Evolutionary conservation across 495 filamentous ascomycete genomes (phyloP).

Genomic region (Aspergillus diversus): DNA sequence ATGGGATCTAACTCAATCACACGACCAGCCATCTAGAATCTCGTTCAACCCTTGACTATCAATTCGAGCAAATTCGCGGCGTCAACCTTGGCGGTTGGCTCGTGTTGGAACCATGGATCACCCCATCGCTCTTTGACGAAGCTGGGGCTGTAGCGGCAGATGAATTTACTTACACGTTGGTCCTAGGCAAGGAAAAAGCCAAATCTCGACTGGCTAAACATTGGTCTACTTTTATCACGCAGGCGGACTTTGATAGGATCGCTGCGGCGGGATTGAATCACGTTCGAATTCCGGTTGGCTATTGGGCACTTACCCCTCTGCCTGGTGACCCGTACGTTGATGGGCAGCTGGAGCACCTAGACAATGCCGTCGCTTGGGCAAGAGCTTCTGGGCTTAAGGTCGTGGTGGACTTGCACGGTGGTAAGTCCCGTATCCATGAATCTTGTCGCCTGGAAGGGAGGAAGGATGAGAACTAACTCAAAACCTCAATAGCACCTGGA

Average conservation of each 20-base stretch:
- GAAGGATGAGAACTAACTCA: constrained; percentile 23
- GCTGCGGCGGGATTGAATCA: constrained; percentile 69
- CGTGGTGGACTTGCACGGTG: constrained; percentile 72
- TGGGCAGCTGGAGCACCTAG: constrained; percentile 69
- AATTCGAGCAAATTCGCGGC: constrained; percentile 51
- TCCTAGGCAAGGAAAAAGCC: constrained; percentile 55
- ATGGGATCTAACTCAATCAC: constrained; percentile 12
- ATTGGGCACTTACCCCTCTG: constrained; percentile 68
- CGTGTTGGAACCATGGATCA: constrained; percentile 67
- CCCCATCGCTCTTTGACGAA: constrained; percentile 62
- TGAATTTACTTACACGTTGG: constrained; percentile 61
- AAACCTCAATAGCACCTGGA: constrained; percentile 58
- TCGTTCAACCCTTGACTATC: constrained; percentile 48
- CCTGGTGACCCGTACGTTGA: constrained; percentile 71
- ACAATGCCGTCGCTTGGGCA: constrained; percentile 72
- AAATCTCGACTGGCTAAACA: constrained; percentile 51
- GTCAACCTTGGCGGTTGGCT: constrained; percentile 65
- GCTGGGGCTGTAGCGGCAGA: constrained; percentile 58
- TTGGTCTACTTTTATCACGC: constrained; percentile 68
- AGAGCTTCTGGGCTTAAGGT: constrained; percentile 63
- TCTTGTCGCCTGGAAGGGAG: not conserved
- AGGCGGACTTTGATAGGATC: constrained; percentile 70
- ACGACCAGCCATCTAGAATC: constrained; percentile 36
- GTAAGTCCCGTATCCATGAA: constrained; percentile 39
- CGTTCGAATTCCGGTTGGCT: constrained; percentile 78